Conservation (phyloP, 2,329 filamentous ascomycete species). For the Talaromyces verruculosus region DNA sequence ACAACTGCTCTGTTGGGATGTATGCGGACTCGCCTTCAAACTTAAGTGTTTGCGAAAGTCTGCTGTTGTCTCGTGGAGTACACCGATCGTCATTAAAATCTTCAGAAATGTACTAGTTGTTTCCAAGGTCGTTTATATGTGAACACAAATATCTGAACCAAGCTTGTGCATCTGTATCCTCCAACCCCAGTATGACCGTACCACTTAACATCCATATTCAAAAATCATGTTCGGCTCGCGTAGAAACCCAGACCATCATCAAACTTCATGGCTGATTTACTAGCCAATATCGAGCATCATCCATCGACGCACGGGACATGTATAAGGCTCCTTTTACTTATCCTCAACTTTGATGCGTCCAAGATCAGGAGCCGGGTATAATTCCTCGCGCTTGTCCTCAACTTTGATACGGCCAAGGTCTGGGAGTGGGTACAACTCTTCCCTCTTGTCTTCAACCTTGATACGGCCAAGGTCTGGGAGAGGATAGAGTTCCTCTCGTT, state of each 20-base stretch:
- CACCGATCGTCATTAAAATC: background rate
- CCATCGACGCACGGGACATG: background rate
- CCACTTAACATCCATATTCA: background rate
- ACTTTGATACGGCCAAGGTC: constrained; percentile 18
- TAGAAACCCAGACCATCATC: background rate
- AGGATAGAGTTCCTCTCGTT: background rate
- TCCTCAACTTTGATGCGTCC: constrained; percentile 14
- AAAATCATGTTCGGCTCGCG: background rate
- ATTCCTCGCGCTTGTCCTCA: background rate
- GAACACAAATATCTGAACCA: background rate
- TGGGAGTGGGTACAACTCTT: constrained; percentile 8
- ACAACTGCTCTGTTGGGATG: background rate
- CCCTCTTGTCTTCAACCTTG: background rate
- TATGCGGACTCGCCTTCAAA: background rate
- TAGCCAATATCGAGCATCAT: background rate
- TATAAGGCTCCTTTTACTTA: constrained; percentile 6
- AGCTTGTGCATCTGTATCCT: background rate
- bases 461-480: background rate
- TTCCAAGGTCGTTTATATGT: background rate
- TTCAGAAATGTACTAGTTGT: background rate
- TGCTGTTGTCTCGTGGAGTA: background rate
- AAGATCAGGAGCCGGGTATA: no score
- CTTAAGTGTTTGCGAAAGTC: background rate
- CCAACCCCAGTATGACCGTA: background rate
- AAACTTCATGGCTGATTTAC: background rate